These are phyloP conservation scores for Alternaria ethzedia DNA, from an alignment of 2,329 filamentous ascomycete genomes.

Conservation along the genomic window DNA sequence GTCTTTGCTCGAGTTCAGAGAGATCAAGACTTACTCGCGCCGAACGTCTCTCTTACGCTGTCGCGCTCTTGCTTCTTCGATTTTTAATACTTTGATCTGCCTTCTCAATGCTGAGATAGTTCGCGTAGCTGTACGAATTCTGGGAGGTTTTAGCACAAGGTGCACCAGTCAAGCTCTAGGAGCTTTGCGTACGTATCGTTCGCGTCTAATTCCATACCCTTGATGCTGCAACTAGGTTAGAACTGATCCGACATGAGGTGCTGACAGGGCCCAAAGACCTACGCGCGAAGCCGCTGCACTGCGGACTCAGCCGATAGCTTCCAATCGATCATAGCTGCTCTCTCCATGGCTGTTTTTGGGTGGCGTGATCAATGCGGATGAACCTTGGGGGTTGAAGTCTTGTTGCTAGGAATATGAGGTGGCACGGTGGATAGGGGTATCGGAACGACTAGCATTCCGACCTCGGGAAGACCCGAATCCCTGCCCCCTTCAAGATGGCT, in stretches of 20 bases:
- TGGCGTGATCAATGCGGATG: not conserved
- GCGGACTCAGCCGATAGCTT: not conserved
- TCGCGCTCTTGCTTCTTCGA: not conserved
- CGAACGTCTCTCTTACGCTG: not conserved
- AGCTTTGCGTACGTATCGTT: not conserved
- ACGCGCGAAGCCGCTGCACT: not conserved
- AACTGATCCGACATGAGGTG: not conserved
- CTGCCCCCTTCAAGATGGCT: not conserved
- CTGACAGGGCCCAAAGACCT: not conserved
- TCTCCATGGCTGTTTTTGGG: not conserved
- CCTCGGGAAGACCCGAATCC: not conserved
- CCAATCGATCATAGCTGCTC: not conserved
- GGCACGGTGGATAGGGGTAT: not conserved
- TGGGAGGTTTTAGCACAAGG: not conserved
- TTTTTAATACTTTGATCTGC: not conserved
- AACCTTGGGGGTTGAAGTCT: not conserved
- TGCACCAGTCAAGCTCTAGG: not conserved
- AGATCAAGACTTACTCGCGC: not conserved
- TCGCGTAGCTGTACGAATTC: not conserved
- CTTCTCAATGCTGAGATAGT: too few relatives aligned
- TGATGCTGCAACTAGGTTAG: not conserved
- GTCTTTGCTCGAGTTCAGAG: not conserved
- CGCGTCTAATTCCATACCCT: not conserved
- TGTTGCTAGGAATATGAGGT: not conserved
- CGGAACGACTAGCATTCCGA: not conserved